Evolutionary conservation across 2,329 filamentous ascomycete genomes (phyloP), one percentile per base, ranked within the genome.

Genomic region (Keithomyces neogunnii): DNA sequence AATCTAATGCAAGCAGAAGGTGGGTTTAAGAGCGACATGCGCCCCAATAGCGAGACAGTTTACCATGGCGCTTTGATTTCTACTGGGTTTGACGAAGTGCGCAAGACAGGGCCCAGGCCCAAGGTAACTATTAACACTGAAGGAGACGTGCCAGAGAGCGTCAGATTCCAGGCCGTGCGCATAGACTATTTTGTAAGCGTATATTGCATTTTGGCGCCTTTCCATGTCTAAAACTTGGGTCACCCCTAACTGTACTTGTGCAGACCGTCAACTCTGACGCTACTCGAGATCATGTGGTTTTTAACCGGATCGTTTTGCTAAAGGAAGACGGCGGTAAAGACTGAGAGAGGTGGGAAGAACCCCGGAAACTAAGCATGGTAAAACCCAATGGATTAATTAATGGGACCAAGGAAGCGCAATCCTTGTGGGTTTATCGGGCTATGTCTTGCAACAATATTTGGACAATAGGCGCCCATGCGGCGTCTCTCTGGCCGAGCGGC

Each of bases 241-340:
- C 33, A 13, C 11, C 11, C 19, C 36, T 39, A 39, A 39, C 36
- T 5, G 5, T 1, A 13, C 11, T 11, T 31, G 10, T 11, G 7
- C 39, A 73, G 81, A 80, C 71, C 56, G 73, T 92, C 64, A 89
- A 95, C 65, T 78, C 77, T 44, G 88, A 93, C 60, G 86, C 81
- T 49, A 85, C 80, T 11, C 78, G 80, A 26, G 85, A 88, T 11
- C 86, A 84, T 65, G 73, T 95, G 54, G 79, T 96, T 48, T 71
- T 96, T 35, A 96, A 96, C 71, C 80, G 88, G 49, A 95, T 96
- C 59, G 89, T 96, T 28, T 86, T 85, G 40, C 70, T 96, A 60
- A 93, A 93, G 72, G 89, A 95, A 69, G 88, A 92, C 63, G 71
- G 77, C 28, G 80, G 80, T 48, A 88, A 88, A 74, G 57, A 52